Percentiles rank a stretch among this genome's conserved stretches.
Evolutionary conservation across 495 filamentous ascomycete species (phyloP).

Genomic region (Penicillium argentinense): DNA sequence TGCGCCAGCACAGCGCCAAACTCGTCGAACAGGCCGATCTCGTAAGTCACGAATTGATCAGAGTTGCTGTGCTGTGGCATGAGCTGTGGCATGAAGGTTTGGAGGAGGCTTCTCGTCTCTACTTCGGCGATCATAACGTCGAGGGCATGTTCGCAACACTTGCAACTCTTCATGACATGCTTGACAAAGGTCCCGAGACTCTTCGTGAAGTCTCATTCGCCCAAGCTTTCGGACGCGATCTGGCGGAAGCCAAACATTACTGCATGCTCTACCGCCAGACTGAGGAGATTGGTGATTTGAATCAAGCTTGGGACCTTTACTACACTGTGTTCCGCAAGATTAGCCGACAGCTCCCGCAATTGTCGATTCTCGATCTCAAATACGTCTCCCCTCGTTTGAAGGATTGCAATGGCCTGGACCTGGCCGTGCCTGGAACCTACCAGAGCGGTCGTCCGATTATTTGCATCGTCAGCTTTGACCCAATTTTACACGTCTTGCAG

Average conservation of each 20-base stretch:
- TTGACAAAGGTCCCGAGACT: constrained; percentile 88
- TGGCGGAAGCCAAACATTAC: constrained; percentile 92
- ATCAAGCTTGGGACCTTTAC: constrained; percentile 98
- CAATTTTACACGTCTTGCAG: constrained; percentile 84
- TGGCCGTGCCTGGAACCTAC: constrained; percentile 94
- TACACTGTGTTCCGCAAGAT: constrained; percentile 97
- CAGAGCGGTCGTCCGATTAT: constrained; percentile 82
- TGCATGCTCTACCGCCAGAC: constrained; percentile 87
- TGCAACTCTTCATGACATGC: constrained; percentile 84
- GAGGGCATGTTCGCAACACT: constrained; percentile 95
- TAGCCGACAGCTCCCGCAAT: constrained; percentile 84
- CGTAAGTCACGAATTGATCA: constrained; percentile 91
- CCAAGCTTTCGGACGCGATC: constrained; percentile 92
- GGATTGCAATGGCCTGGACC: constrained; percentile 74
- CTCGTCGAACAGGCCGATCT: constrained; percentile 94
- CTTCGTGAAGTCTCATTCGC: constrained; percentile 94
- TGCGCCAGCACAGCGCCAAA: constrained; percentile 91
- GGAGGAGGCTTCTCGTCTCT: constrained; percentile 89
- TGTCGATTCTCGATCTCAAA: constrained; percentile 88
- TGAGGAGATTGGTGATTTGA: constrained; percentile 87
- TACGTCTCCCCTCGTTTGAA: constrained; percentile 95
- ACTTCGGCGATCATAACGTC: constrained; percentile 93
- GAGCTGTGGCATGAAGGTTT: constrained; percentile 98
- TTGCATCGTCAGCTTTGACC: constrained; percentile 84
- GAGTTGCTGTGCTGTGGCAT: constrained; percentile 96